phyloP scores from a whole-genome alignment of 1,284 basidiomycete species.

The Puccinia novopanici region DNA sequence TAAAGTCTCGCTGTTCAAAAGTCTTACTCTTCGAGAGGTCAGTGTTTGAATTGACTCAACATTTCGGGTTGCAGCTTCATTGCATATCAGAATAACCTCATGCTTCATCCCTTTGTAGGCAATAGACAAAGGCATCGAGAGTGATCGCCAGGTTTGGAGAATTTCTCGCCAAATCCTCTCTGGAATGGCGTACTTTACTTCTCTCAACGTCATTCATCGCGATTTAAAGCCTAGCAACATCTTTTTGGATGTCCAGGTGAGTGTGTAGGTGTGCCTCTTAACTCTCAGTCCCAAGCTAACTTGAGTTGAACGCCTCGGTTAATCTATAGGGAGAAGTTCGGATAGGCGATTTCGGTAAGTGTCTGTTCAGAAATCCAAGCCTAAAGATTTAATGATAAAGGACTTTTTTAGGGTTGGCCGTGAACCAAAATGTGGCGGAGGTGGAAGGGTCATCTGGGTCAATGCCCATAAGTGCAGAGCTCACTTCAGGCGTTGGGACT shows the following conservation, averaged over 20 bases:
- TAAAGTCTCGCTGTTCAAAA: slow-evolving; percentile 5
- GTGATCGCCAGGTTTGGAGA: slow-evolving; percentile 83
- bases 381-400: not conserved
- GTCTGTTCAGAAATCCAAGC: slow-evolving; percentile 8
- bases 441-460: slow-evolving; percentile 68
- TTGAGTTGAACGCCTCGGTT: not conserved
- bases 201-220: slow-evolving; percentile 84
- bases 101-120: slow-evolving; percentile 62
- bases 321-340: slow-evolving; percentile 84
- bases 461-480: slow-evolving; percentile 65
- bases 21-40: slow-evolving; percentile 46
- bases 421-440: slow-evolving; percentile 74
- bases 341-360: slow-evolving; percentile 84
- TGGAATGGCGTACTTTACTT: slow-evolving; percentile 85
- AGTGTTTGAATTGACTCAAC: slow-evolving; percentile 1
- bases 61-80: not conserved
- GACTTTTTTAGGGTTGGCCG: slow-evolving; percentile 60
- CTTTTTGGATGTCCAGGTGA: slow-evolving; percentile 63
- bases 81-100: not conserved
- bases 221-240: slow-evolving; percentile 92
- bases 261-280: slow-evolving; percentile 13
- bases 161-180: slow-evolving; percentile 90
- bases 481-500: slow-evolving; percentile 86
- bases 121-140: slow-evolving; percentile 72
- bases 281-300: slow-evolving; percentile 56